Evolutionary conservation across 305 asterid species (phyloP).

Genomic region (Fraxinus sp.): DNA sequence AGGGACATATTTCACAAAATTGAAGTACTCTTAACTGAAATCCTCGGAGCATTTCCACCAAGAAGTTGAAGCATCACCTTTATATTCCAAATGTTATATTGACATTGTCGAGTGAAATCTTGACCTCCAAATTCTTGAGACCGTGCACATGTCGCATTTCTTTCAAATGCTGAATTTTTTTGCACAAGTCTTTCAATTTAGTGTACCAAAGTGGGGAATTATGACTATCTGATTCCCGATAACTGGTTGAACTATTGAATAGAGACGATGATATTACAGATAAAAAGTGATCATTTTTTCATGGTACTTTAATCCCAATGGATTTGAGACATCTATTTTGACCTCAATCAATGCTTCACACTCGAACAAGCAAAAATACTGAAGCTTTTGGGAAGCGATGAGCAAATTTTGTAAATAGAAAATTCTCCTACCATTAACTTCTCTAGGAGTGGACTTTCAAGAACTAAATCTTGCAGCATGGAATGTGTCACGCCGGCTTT

Average conservation of each 20-base stretch:
- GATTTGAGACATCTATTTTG: too few species aligned
- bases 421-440: too few species aligned
- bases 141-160: neutral
- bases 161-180: neutral
- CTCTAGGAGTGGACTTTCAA: neutral
- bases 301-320: too few species aligned
- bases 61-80: neutral
- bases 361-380: neutral
- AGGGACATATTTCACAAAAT: too few species aligned
- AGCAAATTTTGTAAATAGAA: neutral
- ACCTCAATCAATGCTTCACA: neutral
- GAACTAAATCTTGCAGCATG: neutral
- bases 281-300: neutral
- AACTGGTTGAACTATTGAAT: too few species aligned
- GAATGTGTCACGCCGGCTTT: neutral
- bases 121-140: neutral
- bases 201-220: neutral
- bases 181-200: neutral
- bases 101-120: neutral
- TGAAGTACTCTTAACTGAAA: neutral
- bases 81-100: neutral
- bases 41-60: neutral
- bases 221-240: too few species aligned
- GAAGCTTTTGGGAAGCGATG: neutral
- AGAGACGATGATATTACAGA: neutral